Evolutionary conservation across 345 rosid genomes (phyloP).

Genomic region (Eucalyptus tenuipes): DNA sequence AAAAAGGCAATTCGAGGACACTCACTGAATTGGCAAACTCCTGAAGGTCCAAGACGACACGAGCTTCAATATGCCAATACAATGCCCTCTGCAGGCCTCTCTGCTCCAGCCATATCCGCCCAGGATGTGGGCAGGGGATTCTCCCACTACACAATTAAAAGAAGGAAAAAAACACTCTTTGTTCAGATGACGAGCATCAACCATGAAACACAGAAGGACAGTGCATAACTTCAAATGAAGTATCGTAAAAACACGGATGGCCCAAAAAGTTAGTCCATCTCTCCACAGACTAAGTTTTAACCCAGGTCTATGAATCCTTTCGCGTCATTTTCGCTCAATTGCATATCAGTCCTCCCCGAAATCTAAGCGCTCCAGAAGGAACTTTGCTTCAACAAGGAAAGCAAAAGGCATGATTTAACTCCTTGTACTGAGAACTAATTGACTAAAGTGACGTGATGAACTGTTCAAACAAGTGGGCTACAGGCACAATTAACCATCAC

Average conservation of each 20-base stretch:
- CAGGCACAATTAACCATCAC: not conserved
- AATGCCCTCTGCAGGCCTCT: slow-evolving; percentile 86
- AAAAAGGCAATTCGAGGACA: not conserved
- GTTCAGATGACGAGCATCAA: not conserved
- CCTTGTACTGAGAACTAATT: not conserved
- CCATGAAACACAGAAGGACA: not conserved
- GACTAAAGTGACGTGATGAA: not conserved
- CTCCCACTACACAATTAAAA: slow-evolving; percentile 38
- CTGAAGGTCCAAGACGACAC: slow-evolving; percentile 87
- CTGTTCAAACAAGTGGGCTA: not conserved
- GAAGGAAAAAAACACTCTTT: not conserved
- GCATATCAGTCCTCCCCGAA: not conserved
- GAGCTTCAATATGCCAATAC: slow-evolving; percentile 99
- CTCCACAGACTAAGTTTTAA: not conserved
- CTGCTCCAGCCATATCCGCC: slow-evolving; percentile 96
- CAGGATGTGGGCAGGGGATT: slow-evolving; percentile 92
- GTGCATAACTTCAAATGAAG: not conserved
- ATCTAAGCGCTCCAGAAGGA: not conserved
- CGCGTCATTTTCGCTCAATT: not conserved
- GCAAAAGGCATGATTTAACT: not conserved
- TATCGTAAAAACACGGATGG: not conserved
- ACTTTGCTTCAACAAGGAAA: not conserved
- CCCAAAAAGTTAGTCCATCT: not conserved
- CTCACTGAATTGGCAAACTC: slow-evolving; percentile 60
- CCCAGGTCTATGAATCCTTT: not conserved